Evolutionary conservation across 148 eudicot genomes (phyloP).

Genomic region (Nepenthes gracilis): DNA sequence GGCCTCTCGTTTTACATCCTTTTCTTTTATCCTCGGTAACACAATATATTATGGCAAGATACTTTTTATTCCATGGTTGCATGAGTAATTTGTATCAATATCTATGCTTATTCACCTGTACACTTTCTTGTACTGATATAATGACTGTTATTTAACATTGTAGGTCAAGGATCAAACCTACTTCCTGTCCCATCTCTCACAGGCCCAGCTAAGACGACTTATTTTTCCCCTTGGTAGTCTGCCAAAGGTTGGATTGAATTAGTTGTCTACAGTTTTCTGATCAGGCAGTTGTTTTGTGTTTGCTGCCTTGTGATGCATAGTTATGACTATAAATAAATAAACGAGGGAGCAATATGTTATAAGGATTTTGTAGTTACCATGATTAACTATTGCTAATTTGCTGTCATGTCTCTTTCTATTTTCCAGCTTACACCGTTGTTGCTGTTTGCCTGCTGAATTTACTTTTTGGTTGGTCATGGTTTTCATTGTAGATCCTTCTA

Average conservation of each 20-base stretch:
- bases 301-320: neutral
- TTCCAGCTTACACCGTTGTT: no score
- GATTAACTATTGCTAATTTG: no score
- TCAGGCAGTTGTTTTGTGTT: neutral
- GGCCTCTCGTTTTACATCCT: neutral
- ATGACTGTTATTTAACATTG: neutral
- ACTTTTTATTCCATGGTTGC: no score
- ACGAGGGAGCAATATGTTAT: neutral
- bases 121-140: no score
- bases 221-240: constrained; percentile 81
- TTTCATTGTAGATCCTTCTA: neutral
- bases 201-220: constrained; percentile 71
- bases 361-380: no score
- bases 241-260: constrained; percentile 48
- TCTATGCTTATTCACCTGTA: no score
- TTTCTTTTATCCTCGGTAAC: neutral
- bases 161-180: constrained; percentile 99
- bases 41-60: no score
- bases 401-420: no score
- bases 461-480: neutral
- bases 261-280: neutral
- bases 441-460: neutral
- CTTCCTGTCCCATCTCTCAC: constrained; percentile 91
- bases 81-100: no score
- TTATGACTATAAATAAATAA: neutral